Evolutionary conservation across 1,284 basidiomycete genomes (phyloP), one percentile per base, ranked within the genome.

Genomic region (Tilletia caries): DNA sequence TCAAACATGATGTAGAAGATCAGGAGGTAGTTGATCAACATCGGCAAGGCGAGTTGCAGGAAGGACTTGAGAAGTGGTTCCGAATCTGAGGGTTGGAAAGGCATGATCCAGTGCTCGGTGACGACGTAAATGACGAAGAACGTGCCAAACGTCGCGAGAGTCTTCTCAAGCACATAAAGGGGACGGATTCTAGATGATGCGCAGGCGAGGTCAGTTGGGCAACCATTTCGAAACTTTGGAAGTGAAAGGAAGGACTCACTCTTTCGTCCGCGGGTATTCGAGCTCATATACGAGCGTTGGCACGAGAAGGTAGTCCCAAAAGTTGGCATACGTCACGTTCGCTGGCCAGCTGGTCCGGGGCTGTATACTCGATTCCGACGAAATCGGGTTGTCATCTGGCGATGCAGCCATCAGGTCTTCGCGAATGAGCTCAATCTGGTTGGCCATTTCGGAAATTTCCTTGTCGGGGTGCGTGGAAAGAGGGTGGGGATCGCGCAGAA

Each of bases 261-360:
- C 86, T 32, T 91, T 89, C 1, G 93, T 96, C 52, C 95, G 86
- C 4, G 95, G 95, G 83, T 96, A 98, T 83, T 96, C 94, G 65
- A 98, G 87, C 82, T 98, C 92, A 82, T 99, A 99, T 4, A 97
- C 93, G 64, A 99, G 87, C 0, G 93, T 93, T 12, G 96, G 95
- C 62, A 94, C 90, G 65, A 95, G 85, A 83, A 93, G 89, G 84
- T 95, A 99, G 68, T 92, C 89, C 62, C 89, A 88, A 81, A 96
- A 98, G 84, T 95, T 92, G 79, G 87, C 88, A 78, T 89, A 88
- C 0, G 90, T 91, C 74, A 98, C 88, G 81, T 95, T 98, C 65
- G 89, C 85, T 0, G 95, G 95, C 89, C 92, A 98, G 32, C 87
- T 87, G 52, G 87, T 29, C 48, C 65, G 44, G 4, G 29, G 65